Base-by-base conservation (phyloP, 1,284 basidiomycete genomes). In the Inonotus hispidus region DNA sequence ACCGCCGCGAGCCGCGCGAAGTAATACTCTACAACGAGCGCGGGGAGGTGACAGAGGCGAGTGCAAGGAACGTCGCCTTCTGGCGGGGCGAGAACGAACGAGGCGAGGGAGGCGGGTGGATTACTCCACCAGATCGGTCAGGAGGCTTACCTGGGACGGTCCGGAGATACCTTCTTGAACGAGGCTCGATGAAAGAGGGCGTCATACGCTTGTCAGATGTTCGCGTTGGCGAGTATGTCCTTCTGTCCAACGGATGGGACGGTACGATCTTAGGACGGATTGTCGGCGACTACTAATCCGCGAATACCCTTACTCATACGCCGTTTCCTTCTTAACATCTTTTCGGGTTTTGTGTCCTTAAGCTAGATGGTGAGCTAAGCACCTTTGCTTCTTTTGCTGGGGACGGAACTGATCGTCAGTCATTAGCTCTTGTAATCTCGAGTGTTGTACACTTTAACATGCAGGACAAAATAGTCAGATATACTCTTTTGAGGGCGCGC, bases 111-210 rank as follows among this genome's bases (percentile, higher is more conserved):
- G 71, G 74, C 2, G 66, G 63, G 14, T 92, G 90, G 90, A 65
- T 87, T 54, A 90, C 89, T 1, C 90, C 89, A 16, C 67, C 77
- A 2, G 65, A 75, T 10, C 70, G 73, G 0, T 79, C 79, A 21
- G 88, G 89, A 16, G 90, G 88, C 67, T 76, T 92, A n/a, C 73
- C 79, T 7, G 90, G 89, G 16, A 82, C 88, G 38, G 74, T 84
- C 62, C 77, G 89, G 14, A 76, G 83, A 39, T 87, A 81, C 79
- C 71, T 92, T 4, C 71, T 92, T 25, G 81, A 84, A 59, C 77
- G 82, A 52, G 77, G 76, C 80, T 82, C 67, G 81, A 79, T 46
- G 68, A 68, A 35, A 71, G 70, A 74, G 58, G 71, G 67, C 27
- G 69, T 73, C 13, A 66, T 89, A 55, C 76, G 68, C 21, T 74